phyloP scores from a whole-genome alignment of 768 basidiomycete genomes.

The Candolleomyces aberdarensis region DNA sequence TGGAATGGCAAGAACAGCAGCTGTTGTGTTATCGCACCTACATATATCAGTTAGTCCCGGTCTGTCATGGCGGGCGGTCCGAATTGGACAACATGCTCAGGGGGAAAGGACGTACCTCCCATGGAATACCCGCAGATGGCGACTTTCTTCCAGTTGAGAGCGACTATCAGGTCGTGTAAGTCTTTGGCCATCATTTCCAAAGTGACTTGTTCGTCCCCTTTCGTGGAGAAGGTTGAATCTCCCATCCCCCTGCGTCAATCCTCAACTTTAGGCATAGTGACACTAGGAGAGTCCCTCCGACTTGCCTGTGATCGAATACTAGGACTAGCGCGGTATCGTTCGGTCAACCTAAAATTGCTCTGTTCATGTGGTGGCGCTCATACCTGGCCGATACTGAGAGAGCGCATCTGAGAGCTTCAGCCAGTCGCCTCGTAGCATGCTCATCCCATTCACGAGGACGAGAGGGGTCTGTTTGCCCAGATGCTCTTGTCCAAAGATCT shows the following conservation, averaged over 20 bases:
- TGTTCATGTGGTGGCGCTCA: background rate
- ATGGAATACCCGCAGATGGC: slow-evolving; percentile 49
- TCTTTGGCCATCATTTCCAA: slow-evolving; percentile 46
- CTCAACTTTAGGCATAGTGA: background rate
- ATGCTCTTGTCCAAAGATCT: slow-evolving; percentile 39
- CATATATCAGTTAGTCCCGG: background rate
- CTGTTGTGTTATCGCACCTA: slow-evolving; percentile 43
- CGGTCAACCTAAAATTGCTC: background rate
- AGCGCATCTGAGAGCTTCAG: slow-evolving; percentile 32
- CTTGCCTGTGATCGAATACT: slow-evolving; percentile 34
- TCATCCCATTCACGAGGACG: slow-evolving; percentile 42
- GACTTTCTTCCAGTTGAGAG: slow-evolving; percentile 39
- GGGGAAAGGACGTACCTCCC: slow-evolving; percentile 35
- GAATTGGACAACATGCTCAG: background rate
- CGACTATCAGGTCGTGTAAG: slow-evolving; percentile 34
- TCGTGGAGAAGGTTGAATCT: slow-evolving; percentile 32
- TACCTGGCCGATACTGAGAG: slow-evolving; percentile 38
- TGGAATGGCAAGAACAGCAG: slow-evolving; percentile 41
- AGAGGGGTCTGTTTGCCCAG: slow-evolving; percentile 30
- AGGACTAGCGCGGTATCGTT: slow-evolving; percentile 27
- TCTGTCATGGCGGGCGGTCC: background rate
- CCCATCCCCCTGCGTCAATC: slow-evolving; percentile 39
- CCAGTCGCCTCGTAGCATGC: slow-evolving; percentile 36
- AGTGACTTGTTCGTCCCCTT: slow-evolving; percentile 34
- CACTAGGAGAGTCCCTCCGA: background rate